Conservation (phyloP, 352 stramenopile species). For the Blastocystis sp. region DNA sequence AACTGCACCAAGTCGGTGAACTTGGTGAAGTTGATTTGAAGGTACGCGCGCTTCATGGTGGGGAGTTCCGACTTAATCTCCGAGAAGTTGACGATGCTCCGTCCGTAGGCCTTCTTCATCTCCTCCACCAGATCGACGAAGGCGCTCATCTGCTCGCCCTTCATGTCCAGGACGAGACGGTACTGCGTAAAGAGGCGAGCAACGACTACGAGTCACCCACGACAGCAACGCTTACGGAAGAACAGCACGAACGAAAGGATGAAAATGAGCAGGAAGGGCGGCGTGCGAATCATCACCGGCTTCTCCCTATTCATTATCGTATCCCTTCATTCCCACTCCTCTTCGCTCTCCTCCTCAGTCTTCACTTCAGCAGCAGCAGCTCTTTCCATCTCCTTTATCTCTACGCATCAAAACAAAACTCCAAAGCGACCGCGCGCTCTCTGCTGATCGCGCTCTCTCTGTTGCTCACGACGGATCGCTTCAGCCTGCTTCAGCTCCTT, state of each 20-base stretch:
- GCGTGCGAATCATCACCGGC: background rate
- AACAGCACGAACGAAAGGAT: conserved; percentile 3
- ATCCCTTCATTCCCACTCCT: background rate
- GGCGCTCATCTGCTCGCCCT: background rate
- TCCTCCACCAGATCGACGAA: background rate
- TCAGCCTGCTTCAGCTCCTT: conserved; percentile 57
- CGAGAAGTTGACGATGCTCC: background rate
- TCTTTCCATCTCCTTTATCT: conserved; percentile 8
- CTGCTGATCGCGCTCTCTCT: conserved; percentile 9
- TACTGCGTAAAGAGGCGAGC: background rate
- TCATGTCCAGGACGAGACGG: background rate
- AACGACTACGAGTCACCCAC: background rate
- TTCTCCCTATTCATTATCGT: too few species aligned
- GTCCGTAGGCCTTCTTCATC: conserved; percentile 9
- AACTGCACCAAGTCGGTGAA: conserved; percentile 12
- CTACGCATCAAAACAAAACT: background rate
- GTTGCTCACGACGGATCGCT: conserved; percentile 25
- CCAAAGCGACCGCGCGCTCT: background rate
- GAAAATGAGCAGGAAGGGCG: background rate
- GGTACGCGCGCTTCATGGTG: background rate
- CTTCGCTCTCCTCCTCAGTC: background rate
- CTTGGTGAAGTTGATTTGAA: conserved; percentile 21
- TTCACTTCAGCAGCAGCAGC: background rate
- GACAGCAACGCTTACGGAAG: background rate
- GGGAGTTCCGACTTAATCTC: background rate